A percentile compares a stretch with the other conserved stretches of the same genome.
Evolutionary conservation across 495 filamentous ascomycete genomes (phyloP).

Genomic region (Cercophora sp.): DNA sequence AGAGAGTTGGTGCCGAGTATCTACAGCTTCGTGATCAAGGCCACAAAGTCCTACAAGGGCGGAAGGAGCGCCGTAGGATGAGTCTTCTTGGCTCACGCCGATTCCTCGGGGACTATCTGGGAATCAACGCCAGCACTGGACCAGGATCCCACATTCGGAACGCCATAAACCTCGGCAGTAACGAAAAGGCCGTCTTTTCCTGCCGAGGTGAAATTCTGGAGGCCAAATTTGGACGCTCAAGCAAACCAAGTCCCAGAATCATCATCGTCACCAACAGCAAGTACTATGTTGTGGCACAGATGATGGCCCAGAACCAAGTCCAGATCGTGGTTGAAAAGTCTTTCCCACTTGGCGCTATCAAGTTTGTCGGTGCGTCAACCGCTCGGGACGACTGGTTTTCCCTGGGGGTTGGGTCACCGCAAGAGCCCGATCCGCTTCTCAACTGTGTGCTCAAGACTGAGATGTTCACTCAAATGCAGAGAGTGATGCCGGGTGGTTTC

Average conservation of each 20-base stretch:
- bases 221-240: conserved; percentile 91
- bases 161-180: conserved; percentile 55
- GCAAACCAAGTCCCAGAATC: conserved; percentile 82
- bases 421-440: conserved; percentile 87
- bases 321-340: conserved; percentile 76
- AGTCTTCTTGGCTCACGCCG: conserved; percentile 85
- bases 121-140: conserved; percentile 73
- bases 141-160: conserved; percentile 77
- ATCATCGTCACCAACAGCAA: conserved; percentile 80
- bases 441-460: conserved; percentile 97
- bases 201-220: conserved; percentile 84
- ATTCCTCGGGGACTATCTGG: conserved; percentile 95
- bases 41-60: conserved; percentile 73
- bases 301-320: conserved; percentile 74
- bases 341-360: conserved; percentile 80
- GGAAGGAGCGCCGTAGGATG: conserved; percentile 88
- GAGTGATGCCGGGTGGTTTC: conserved; percentile 68
- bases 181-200: conserved; percentile 79
- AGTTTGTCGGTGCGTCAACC: conserved; percentile 72
- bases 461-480: conserved; percentile 85
- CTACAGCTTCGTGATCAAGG: conserved; percentile 85
- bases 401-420: conserved; percentile 76
- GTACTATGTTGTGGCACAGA: conserved; percentile 83
- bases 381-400: conserved; percentile 96
- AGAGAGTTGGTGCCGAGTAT: conserved; percentile 80